Evolutionary conservation across 2,329 filamentous ascomycete species (phyloP).

Genomic region (Aspergillus sp.): DNA sequence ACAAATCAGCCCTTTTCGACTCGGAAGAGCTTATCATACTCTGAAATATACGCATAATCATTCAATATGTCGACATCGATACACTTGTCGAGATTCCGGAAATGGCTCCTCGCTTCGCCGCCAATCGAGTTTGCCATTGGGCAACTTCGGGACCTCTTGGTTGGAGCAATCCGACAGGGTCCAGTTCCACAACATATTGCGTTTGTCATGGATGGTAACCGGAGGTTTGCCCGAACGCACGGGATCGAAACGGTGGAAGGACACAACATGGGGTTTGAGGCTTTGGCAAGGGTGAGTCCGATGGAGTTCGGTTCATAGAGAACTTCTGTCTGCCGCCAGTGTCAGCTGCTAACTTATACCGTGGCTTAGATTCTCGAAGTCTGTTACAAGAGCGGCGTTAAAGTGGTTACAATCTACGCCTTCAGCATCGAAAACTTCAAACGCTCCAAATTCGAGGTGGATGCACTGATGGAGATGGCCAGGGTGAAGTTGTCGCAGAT

Average conservation of each 20-base stretch:
- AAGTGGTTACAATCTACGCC: constrained; percentile 95
- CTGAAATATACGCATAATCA: neutral
- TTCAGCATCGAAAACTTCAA: constrained; percentile 99
- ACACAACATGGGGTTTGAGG: constrained; percentile 93
- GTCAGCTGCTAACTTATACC: neutral
- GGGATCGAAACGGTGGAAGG: constrained; percentile 96
- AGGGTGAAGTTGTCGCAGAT: constrained; percentile 93
- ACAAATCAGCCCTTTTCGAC: neutral
- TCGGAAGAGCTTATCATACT: constrained; percentile 4
- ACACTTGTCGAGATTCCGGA: constrained; percentile 63
- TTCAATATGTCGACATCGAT: constrained; percentile 51
- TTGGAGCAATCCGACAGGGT: constrained; percentile 85
- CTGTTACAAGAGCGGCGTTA: constrained; percentile 96
- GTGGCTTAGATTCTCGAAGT: constrained; percentile 78
- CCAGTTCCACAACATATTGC: constrained; percentile 93
- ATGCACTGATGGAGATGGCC: constrained; percentile 95
- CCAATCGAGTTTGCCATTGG: constrained; percentile 87
- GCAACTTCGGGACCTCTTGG: constrained; percentile 77
- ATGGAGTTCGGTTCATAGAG: neutral
- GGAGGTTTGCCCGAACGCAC: constrained; percentile 84
- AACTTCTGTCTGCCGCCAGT: constrained; percentile 2
- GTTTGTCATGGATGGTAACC: constrained; percentile 99
- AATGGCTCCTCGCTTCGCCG: constrained; percentile 83
- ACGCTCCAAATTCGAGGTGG: constrained; percentile 91
- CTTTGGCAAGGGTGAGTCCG: constrained; percentile 73